Conservation (phyloP, 2,329 filamentous ascomycete species). For the Neocatenulostroma microsporum region DNA sequence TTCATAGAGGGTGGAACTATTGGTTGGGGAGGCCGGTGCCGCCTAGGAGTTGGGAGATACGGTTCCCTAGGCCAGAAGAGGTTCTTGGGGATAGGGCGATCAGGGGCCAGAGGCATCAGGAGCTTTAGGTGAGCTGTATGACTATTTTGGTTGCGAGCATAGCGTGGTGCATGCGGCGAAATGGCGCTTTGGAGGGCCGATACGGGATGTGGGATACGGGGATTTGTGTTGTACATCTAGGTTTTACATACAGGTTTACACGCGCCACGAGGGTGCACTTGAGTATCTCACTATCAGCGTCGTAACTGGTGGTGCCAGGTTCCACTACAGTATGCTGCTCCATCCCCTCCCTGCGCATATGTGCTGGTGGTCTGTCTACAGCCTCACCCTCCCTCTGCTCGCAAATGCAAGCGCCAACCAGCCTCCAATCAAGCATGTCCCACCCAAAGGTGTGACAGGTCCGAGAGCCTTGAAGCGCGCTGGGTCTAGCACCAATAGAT, state of each 20-base stretch:
- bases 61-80: conserved; percentile 34
- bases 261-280: no score
- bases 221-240: no score
- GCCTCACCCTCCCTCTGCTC: conserved; percentile 24
- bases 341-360: no score
- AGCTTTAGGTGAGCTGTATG: background rate
- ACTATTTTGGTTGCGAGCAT: background rate
- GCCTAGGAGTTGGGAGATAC: conserved; percentile 49
- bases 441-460: conserved; percentile 58
- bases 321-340: no score
- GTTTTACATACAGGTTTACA: no score
- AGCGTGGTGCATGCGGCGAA: no score
- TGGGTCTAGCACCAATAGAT: conserved; percentile 56
- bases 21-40: conserved; percentile 57
- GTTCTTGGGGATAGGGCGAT: conserved; percentile 6
- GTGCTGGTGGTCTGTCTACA: no score
- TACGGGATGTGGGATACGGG: no score
- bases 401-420: conserved; percentile 47
- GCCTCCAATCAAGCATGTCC: conserved; percentile 56
- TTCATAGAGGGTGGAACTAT: conserved; percentile 50
- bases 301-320: no score
- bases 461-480: conserved; percentile 53
- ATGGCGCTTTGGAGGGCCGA: no score
- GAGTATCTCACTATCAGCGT: no score
- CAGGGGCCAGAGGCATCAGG: background rate